phyloP scores from a whole-genome alignment of 441 rosid genomes.

The Monsonia emarginata region DNA sequence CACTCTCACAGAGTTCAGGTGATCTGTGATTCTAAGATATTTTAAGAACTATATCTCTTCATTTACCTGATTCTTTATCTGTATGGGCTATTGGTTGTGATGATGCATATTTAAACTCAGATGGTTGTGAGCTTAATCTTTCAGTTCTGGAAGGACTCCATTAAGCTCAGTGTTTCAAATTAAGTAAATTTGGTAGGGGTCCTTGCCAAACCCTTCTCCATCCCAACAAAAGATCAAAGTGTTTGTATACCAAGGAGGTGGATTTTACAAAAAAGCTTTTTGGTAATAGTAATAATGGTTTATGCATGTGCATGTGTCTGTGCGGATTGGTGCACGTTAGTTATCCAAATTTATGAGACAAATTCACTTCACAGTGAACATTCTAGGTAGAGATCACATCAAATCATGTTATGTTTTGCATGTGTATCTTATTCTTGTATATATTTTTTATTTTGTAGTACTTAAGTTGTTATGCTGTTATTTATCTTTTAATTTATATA shows the following conservation, averaged over 20 bases:
- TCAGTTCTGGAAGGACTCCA: not conserved
- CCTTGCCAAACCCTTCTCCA: too few species aligned
- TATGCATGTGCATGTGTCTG: not conserved
- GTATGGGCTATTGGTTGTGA: constrained; percentile 8
- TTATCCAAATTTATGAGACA: not conserved
- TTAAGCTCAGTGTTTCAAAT: too few species aligned
- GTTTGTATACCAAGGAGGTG: too few species aligned
- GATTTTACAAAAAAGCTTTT: too few species aligned
- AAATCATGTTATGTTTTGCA: not conserved
- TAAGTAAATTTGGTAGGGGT: too few species aligned
- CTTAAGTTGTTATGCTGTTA: too few species aligned
- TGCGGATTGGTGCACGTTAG: not conserved
- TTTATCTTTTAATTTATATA: too few species aligned
- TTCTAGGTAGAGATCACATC: not conserved
- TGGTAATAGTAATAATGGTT: too few species aligned
- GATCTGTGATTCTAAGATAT: constrained; percentile 6
- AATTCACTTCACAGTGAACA: not conserved
- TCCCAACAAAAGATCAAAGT: too few species aligned
- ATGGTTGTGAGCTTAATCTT: constrained; percentile 3
- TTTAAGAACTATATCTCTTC: not conserved
- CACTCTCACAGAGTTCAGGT: constrained; percentile 85
- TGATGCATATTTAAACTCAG: not conserved
- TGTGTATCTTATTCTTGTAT: not conserved
- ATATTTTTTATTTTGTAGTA: too few species aligned
- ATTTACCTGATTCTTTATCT: not conserved